phyloP scores from a whole-genome alignment of 1,139 yeast genomes.

The Zygoascus sp. region DNA sequence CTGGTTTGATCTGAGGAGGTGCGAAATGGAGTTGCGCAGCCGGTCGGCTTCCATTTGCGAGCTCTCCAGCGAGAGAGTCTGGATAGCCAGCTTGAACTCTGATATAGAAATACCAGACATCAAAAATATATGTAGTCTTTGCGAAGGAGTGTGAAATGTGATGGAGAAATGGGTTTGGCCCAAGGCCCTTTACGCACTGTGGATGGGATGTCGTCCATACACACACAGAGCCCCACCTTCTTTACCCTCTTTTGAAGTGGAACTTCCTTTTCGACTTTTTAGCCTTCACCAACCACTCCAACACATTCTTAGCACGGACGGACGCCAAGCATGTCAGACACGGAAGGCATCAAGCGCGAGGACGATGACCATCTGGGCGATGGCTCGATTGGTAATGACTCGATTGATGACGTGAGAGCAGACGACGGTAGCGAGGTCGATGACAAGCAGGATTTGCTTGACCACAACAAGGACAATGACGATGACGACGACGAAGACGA shows the following conservation, averaged over 20 bases:
- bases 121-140: no score
- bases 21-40: constrained; percentile 29
- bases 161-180: no score
- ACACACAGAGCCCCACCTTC: no score
- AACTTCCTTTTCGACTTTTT: neutral
- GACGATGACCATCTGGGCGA: constrained; percentile 1
- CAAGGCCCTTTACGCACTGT: no score
- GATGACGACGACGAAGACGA: constrained; percentile 32
- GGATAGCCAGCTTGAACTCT: constrained; percentile 12
- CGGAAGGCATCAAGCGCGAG: neutral
- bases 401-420: constrained; percentile 18
- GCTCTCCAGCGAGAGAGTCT: constrained; percentile 20
- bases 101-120: neutral
- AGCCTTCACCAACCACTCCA: neutral
- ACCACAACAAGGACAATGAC: constrained; percentile 29
- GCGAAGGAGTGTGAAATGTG: no score
- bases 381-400: neutral
- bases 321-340: constrained; percentile 8
- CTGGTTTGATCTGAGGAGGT: constrained; percentile 28
- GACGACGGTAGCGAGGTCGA: constrained; percentile 24
- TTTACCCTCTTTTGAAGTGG: neutral
- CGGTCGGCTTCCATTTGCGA: constrained; percentile 25
- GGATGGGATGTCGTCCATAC: no score
- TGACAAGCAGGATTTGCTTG: constrained; percentile 28
- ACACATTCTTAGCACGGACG: neutral